Evolutionary conservation across 2,329 filamentous ascomycete genomes (phyloP), one percentile per base, ranked within the genome.

Genomic region (Fusarium longipes): DNA sequence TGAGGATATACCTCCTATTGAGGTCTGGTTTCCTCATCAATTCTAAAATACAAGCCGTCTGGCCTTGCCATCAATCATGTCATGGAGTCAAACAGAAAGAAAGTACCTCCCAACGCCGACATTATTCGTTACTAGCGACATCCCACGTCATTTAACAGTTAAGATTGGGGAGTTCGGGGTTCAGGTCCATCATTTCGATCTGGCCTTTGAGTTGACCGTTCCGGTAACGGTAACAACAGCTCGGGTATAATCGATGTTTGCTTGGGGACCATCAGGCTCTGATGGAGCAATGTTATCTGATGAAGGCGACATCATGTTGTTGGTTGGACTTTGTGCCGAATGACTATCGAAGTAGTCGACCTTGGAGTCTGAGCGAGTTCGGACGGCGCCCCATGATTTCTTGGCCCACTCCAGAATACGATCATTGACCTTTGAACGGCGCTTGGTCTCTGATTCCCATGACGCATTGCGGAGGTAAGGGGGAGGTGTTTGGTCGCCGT

Each of bases 341-440:
- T 52, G 57, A 14, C 49, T 57, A 24, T 67, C 58, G 43, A 72
- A 70, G 35, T 73, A 75, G 36, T 62, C 67, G 8, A 58, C 65
- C 30, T 72, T 72, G 17, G 68, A 40, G 25, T 72, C 70, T 45
- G 75, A 63, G 20, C 69, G 69, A 40, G 60, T 71, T 57, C 70
- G 70, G 14, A 70, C 68, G 35, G 73, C 70, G 12, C 68, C 65
- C 62, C 77, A 69, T 1, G 77, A 79, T 30, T 70, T 74, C 62
- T 67, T 75, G 25, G 77, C 77, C 77, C 77, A 79, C 40, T 76
- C 73, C 35, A 70, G 63, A 22, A 79, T 72, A 22, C 73, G 72
- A 35, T 75, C 74, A 52, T 78, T 78, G 53, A 79, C 70, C 40
- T 63, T 76, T 39, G 72, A 63, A 12, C 73, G 74, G 27, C 70